Conservation (phyloP, 1,284 basidiomycete genomes). For the Cutaneotrichosporon daszewskae region DNA sequence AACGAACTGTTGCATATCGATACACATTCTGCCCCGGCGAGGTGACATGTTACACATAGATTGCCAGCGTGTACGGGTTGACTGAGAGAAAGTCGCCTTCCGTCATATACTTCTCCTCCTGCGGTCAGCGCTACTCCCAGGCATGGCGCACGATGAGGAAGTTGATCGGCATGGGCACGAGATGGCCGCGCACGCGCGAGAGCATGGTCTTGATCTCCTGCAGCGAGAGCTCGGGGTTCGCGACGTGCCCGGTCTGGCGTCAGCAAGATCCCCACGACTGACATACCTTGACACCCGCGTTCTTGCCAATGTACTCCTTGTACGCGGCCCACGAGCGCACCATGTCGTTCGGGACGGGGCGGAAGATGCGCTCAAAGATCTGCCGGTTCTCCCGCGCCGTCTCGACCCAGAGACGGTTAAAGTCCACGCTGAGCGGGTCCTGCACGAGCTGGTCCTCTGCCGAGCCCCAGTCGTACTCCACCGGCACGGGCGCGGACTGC, state of each 20-base stretch:
- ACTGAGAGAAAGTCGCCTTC: slow-evolving; percentile 38
- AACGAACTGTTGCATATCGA: too few species aligned
- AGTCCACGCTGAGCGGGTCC: slow-evolving; percentile 68
- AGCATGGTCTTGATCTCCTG: slow-evolving; percentile 68
- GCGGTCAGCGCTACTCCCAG: too few species aligned
- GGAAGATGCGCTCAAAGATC: slow-evolving; percentile 54
- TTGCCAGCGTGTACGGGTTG: slow-evolving; percentile 37
- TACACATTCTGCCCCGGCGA: too few species aligned
- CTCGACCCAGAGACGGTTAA: slow-evolving; percentile 59
- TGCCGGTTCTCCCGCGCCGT: slow-evolving; percentile 74
- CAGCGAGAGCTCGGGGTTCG: slow-evolving; percentile 57
- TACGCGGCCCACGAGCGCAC: slow-evolving; percentile 73
- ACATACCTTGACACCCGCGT: slow-evolving; percentile 25
- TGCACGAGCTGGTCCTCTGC: slow-evolving; percentile 63
- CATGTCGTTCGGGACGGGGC: slow-evolving; percentile 64
- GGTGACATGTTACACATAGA: slow-evolving; percentile 40
- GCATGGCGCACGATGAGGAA: too few species aligned
- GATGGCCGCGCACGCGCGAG: slow-evolving; percentile 55
- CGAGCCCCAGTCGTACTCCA: slow-evolving; percentile 59
- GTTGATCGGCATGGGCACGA: slow-evolving; percentile 50
- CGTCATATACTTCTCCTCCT: slow-evolving; percentile 35
- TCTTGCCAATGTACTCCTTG: slow-evolving; percentile 53
- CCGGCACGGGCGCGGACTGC: slow-evolving; percentile 66
- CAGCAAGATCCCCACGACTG: too few species aligned
- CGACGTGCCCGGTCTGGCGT: slow-evolving; percentile 74